Conservation (phyloP, 352 stramenopile genomes). For the Phytophthora idaei region DNA sequence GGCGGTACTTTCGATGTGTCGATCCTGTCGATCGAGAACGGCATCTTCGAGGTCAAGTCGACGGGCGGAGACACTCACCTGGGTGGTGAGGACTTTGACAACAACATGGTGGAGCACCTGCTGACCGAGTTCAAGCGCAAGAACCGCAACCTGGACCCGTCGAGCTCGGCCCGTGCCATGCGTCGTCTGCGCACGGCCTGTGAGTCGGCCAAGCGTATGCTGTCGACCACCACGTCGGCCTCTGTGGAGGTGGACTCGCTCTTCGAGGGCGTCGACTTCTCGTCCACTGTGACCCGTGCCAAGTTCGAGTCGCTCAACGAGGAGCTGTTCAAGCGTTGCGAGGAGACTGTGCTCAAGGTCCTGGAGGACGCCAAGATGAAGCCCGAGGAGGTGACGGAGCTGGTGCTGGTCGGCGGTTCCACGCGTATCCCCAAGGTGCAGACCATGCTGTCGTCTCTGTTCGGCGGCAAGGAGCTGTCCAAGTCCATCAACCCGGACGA, state of each 20-base stretch:
- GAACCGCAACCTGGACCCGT: constrained; percentile 91
- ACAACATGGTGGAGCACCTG: constrained; percentile 95
- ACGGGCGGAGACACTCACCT: constrained; percentile 96
- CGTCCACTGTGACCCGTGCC: constrained; percentile 91
- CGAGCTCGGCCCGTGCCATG: constrained; percentile 90
- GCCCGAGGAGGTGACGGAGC: constrained; percentile 60
- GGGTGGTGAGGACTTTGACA: constrained; percentile 96
- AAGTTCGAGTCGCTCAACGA: constrained; percentile 93
- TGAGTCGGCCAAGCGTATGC: constrained; percentile 97
- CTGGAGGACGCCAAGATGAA: constrained; percentile 74
- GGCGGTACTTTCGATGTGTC: constrained; percentile 96
- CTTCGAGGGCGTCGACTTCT: constrained; percentile 96
- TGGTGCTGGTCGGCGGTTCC: constrained; percentile 64
- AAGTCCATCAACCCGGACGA: constrained; percentile 85
- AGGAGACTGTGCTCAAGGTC: constrained; percentile 82
- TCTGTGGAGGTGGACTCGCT: constrained; percentile 96
- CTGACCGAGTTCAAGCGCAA: constrained; percentile 95
- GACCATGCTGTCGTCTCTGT: constrained; percentile 59
- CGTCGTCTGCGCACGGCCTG: constrained; percentile 96
- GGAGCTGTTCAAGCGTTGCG: constrained; percentile 82
- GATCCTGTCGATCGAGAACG: constrained; percentile 95
- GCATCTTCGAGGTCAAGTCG: constrained; percentile 97
- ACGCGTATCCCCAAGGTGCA: constrained; percentile 72
- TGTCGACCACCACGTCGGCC: constrained; percentile 93
- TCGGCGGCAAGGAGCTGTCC: constrained; percentile 67